Base-by-base conservation (phyloP, 2,329 filamentous ascomycete genomes). In the Colletotrichum caudatum region DNA sequence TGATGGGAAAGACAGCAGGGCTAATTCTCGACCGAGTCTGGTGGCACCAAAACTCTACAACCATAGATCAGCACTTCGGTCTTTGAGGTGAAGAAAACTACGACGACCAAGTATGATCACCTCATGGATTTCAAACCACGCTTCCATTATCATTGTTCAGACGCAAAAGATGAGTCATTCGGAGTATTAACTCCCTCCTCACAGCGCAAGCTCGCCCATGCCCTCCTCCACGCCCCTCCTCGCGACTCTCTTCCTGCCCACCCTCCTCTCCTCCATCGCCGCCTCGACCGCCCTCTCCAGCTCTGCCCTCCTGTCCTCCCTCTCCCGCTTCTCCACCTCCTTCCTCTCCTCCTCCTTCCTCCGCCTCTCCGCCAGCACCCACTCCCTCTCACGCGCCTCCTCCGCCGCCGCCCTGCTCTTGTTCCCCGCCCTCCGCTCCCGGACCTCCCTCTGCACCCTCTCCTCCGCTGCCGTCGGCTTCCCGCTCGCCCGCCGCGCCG, bases 401-500 rank as follows among this genome's bases (percentile, higher is more conserved):
- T 59, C 50, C 1, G 58, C 50, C 8, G 23, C 56, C 50, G 29
- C 41, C n/a, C 14, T 12, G 23, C 35, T 44, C 57, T 44, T 57
- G 44, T 54, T 39, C n/a, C 7, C 2, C 12, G 16, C 46, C 35
- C 37, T 63, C 35, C 39, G 33, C 59, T 11, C 23, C 37, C 8
- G 18, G 0, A 26, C 18, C 44, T 48, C 53, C 51, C 41, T 37
- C 46, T 59, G 9, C 8, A 39, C 35, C 59, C 33, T 58, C 29
- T 69, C 69, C 53, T 68, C 69, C 35, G 41, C 69, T 14, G 18
- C 18, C 8, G 44, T 64, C 23, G 54, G 60, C 66, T n/a, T 50
- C 12, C 61, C 69, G 23, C 35, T 6, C n/a, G 23, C 33, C 29
- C 54, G 54, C 59, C 41, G 7, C 54, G 29, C 44, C 37, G 26